Base-by-base conservation (phyloP, 139 green algal species). In the Nannochloris sp. region DNA sequence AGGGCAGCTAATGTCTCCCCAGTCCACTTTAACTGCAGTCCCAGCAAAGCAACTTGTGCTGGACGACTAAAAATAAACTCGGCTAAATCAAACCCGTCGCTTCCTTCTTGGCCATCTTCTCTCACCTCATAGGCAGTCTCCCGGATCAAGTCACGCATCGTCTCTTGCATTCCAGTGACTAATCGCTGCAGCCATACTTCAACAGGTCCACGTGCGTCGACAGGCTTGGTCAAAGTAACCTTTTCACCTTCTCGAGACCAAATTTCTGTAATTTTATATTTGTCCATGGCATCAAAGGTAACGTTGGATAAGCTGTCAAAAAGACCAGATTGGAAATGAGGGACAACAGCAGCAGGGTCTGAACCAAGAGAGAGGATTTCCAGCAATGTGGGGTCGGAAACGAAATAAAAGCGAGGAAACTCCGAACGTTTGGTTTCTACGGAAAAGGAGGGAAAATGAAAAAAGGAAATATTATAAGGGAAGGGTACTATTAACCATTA, bases 401-500 rank as follows among this genome's bases (percentile, higher is more conserved):
- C 92, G 75, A 97, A 97, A 78, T 97, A 97, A 76, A 97, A 97
- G 64, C 92, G 83, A 0, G 92, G 91, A 70, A 97, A 97, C 70
- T 95, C 83, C 33, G 89, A 90, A 54, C 92, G 81, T 79, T 97
- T 97, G 67, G 84, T 86, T 77, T 97, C 73, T 77, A 54, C 38
- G 56, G 15, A 64, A 55, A 14, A 46, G 36, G 14, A 56, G 1
- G 34, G 46, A 2, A 64, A 13, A 4, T 64, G 23, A 14, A 57
- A 32, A 64, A 53, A 9, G 3, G 1, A 8, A 4, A 19, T 35
- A 15, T 25, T 35, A 33, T 31, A n/a, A 25, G 33, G 24, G 19
- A 35, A 33, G 47, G 9, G 9, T n/a, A 45, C 12, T 45, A 45
- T 45, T 19, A 25, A 6, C 31, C 47, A 29, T n/a, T n/a, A n/a